These are phyloP conservation scores for Aspergillus pseudonomiae DNA, from an alignment of 2,329 filamentous ascomycete species.

Conservation along the genomic window DNA sequence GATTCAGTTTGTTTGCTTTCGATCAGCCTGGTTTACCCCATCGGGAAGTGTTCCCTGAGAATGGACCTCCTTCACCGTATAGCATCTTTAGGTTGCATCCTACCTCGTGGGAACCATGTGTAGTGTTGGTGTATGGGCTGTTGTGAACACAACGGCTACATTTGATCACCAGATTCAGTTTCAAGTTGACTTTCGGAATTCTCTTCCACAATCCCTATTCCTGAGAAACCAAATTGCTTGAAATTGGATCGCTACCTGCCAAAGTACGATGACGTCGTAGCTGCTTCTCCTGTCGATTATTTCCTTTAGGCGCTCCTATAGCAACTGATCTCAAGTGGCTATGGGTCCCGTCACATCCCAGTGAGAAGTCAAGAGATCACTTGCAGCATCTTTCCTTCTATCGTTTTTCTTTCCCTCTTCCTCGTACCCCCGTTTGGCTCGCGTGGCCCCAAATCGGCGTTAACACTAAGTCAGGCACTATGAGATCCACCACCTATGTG, in stretches of 20 bases:
- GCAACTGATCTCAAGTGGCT: no score
- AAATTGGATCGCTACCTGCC: neutral
- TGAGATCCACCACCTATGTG: slow-evolving; percentile 20
- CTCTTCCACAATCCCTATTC: slow-evolving; percentile 1
- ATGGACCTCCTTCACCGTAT: neutral
- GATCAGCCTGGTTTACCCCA: neutral
- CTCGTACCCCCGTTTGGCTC: slow-evolving; percentile 21
- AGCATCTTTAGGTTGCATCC: neutral
- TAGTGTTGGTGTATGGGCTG: neutral
- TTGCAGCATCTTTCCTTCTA: slow-evolving; percentile 21
- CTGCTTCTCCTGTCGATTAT: neutral
- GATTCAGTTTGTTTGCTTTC: neutral
- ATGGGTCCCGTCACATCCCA: neutral
- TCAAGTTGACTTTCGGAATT: slow-evolving; percentile 7
- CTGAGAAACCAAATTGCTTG: neutral
- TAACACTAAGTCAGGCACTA: slow-evolving; percentile 24
- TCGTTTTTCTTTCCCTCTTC: slow-evolving; percentile 19
- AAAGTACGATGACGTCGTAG: slow-evolving; percentile 11
- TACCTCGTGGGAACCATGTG: slow-evolving; percentile 6
- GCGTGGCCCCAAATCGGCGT: slow-evolving; percentile 28
- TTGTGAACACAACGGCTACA: neutral
- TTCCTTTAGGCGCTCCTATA: neutral
- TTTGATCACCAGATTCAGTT: slow-evolving; percentile 1
- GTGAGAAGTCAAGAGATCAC: slow-evolving; percentile 20
- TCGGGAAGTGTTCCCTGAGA: neutral